Conservation (phyloP, 257 asterid genomes). For the Handroanthus guayacan region DNA sequence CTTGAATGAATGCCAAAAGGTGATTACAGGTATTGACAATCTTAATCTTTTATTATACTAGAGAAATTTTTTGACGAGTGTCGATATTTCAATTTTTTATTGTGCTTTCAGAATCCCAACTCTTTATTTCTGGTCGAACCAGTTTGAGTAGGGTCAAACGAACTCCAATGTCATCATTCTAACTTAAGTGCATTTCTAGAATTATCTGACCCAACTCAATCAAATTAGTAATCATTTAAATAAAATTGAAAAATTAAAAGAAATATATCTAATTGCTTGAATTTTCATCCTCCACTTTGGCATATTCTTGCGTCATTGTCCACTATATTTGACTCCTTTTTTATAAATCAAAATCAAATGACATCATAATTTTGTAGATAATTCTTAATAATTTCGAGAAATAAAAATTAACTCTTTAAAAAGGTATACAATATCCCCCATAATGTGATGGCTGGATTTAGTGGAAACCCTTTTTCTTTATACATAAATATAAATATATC, state of each 20-base stretch:
- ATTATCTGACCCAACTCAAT: too few relatives aligned
- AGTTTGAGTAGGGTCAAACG: too few relatives aligned
- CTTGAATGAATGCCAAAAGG: too few relatives aligned
- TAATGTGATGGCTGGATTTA: conserved; percentile 19
- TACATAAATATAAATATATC: background rate
- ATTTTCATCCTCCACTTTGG: conserved; percentile 8
- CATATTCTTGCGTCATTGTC: conserved; percentile 26
- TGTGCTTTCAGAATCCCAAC: too few relatives aligned
- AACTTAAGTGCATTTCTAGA: too few relatives aligned
- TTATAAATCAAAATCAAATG: conserved; percentile 21
- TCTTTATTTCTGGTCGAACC: too few relatives aligned
- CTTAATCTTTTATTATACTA: too few relatives aligned
- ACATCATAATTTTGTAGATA: background rate
- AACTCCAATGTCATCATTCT: too few relatives aligned
- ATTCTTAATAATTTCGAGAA: background rate
- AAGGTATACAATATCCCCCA: background rate
- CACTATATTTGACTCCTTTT: conserved; percentile 4
- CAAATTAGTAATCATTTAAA: background rate
- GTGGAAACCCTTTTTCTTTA: conserved; percentile 7
- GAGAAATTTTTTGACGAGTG: too few relatives aligned
- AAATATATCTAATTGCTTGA: background rate
- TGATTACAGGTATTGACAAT: too few relatives aligned
- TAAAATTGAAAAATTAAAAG: too few relatives aligned
- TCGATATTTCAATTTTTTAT: too few relatives aligned
- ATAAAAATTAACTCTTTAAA: background rate